phyloP scores from a whole-genome alignment of 805 yeast genomes.

The Priceomyces fermenticarens region DNA sequence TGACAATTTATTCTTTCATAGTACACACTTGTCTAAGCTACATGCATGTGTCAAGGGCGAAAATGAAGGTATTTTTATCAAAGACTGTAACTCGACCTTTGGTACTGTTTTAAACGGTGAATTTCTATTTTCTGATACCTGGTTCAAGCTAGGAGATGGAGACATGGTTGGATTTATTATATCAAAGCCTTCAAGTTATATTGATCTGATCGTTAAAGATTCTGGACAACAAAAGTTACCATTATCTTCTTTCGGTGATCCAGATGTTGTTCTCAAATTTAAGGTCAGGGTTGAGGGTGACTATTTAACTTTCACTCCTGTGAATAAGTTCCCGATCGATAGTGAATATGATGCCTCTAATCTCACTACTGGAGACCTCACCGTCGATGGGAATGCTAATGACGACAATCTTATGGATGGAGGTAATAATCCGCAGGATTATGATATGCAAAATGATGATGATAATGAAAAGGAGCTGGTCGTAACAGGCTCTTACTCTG shows the following conservation, averaged over 20 bases:
- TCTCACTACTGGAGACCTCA: neutral
- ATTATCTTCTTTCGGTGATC: slow-evolving; percentile 17
- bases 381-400: neutral
- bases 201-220: slow-evolving; percentile 11
- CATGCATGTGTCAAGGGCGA: slow-evolving; percentile 28
- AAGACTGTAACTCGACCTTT: slow-evolving; percentile 34
- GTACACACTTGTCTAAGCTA: slow-evolving; percentile 35
- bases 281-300: slow-evolving; percentile 11
- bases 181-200: slow-evolving; percentile 24
- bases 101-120: slow-evolving; percentile 34
- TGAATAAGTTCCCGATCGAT: slow-evolving; percentile 1
- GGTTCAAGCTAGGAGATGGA: slow-evolving; percentile 16
- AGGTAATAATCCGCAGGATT: neutral
- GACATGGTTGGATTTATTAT: slow-evolving; percentile 36
- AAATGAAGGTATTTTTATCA: slow-evolving; percentile 19
- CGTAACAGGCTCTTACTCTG: neutral
- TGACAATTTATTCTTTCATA: slow-evolving; percentile 30
- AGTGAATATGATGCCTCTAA: neutral
- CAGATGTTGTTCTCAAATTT: slow-evolving; percentile 19
- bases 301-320: slow-evolving; percentile 13
- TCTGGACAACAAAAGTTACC: slow-evolving; percentile 10
- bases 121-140: slow-evolving; percentile 18
- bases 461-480: slow-evolving; percentile 4
- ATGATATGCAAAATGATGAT: neutral
- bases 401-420: slow-evolving; percentile 3